Conservation (phyloP, 208 protist species). For the Leptomonas seymouri region DNA sequence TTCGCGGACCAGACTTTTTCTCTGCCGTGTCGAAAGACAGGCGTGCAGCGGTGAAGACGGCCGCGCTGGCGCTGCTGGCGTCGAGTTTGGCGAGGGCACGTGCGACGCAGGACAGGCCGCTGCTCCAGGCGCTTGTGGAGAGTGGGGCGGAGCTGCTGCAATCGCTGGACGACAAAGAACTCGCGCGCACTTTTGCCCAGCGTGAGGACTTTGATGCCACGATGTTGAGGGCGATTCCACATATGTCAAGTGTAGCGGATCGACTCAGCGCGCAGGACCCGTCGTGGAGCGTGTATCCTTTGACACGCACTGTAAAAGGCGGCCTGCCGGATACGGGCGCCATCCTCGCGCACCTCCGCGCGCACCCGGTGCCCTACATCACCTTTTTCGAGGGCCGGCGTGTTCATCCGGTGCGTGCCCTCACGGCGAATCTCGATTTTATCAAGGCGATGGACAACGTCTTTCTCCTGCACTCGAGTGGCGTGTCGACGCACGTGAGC, state of each 20-base stretch:
- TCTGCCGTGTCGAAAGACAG: slow-evolving; percentile 60
- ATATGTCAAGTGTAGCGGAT: slow-evolving; percentile 43
- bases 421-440: slow-evolving; percentile 51
- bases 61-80: slow-evolving; percentile 43
- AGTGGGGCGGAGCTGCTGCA: slow-evolving; percentile 72
- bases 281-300: slow-evolving; percentile 15
- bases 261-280: slow-evolving; percentile 37
- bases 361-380: slow-evolving; percentile 30
- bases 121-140: slow-evolving; percentile 60
- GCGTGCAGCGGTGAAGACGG: slow-evolving; percentile 36
- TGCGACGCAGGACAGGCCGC: slow-evolving; percentile 16
- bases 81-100: slow-evolving; percentile 40
- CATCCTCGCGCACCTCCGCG: slow-evolving; percentile 20
- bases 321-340: slow-evolving; percentile 23
- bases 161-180: slow-evolving; percentile 42
- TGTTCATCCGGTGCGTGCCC: slow-evolving; percentile 67
- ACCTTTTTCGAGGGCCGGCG: slow-evolving; percentile 29
- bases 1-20: slow-evolving; percentile 81
- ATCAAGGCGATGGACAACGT: slow-evolving; percentile 70
- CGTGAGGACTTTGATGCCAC: slow-evolving; percentile 43
- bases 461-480: slow-evolving; percentile 78
- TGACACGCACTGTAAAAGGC: slow-evolving; percentile 14
- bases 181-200: slow-evolving; percentile 44
- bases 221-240: slow-evolving; percentile 43
- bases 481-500: slow-evolving; percentile 45